phyloP scores from a whole-genome alignment of 495 filamentous ascomycete genomes.

The Penicillium egyptiacum region DNA sequence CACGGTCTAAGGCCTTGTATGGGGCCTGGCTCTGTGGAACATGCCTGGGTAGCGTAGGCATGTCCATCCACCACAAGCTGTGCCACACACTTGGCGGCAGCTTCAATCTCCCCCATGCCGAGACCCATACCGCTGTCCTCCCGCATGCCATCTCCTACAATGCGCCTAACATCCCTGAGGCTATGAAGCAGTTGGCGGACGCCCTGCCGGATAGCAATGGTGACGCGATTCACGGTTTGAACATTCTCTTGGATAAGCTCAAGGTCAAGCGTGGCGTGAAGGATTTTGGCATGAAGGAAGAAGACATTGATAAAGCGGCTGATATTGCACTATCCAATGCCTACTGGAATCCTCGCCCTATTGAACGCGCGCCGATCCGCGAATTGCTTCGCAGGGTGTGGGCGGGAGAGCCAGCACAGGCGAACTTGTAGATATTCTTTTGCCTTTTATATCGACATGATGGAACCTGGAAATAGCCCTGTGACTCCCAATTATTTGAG shows the following conservation, averaged over 20 bases:
- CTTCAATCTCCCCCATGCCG: constrained; percentile 69
- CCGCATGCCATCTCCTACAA: constrained; percentile 70
- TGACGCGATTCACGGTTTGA: constrained; percentile 60
- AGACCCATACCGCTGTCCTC: constrained; percentile 67
- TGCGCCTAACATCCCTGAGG: constrained; percentile 59
- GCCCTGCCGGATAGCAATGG: constrained; percentile 60
- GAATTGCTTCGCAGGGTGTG: constrained; percentile 67
- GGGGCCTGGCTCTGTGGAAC: constrained; percentile 67
- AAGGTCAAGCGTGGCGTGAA: constrained; percentile 58
- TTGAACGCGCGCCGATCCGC: constrained; percentile 57
- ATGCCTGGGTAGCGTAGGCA: constrained; percentile 64
- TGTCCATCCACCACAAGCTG: constrained; percentile 72
- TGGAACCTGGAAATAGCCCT: not conserved
- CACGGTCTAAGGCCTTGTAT: constrained; percentile 59
- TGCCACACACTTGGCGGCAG: constrained; percentile 68
- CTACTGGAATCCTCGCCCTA: constrained; percentile 62
- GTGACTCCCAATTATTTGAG: no score
- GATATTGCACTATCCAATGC: constrained; percentile 64
- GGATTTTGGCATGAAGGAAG: constrained; percentile 64
- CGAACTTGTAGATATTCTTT: constrained; percentile 49
- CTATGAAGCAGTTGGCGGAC: constrained; percentile 56
- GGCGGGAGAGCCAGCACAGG: constrained; percentile 64
- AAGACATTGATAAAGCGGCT: constrained; percentile 63
- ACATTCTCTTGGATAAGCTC: constrained; percentile 56
- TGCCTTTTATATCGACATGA: not conserved